Evolutionary conservation across 2,329 filamentous ascomycete species (phyloP).

Genomic region (Metarhizium humberi): DNA sequence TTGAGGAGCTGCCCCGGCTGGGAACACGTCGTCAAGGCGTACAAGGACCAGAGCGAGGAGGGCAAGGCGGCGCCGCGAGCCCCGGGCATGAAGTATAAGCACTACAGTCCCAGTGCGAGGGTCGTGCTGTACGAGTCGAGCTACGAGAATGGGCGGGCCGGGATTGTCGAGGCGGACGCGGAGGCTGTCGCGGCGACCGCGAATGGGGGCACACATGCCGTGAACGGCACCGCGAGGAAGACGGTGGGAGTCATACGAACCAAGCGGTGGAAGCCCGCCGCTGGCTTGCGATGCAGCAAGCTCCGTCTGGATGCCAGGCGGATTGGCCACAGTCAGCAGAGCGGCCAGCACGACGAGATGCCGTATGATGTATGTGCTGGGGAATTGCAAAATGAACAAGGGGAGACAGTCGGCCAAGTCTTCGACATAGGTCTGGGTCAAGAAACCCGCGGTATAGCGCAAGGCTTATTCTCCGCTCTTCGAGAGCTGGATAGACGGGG

Average conservation of each 20-base stretch:
- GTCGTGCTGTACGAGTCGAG: constrained; percentile 71
- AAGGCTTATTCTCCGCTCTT: constrained; percentile 79
- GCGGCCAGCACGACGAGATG: constrained; percentile 12
- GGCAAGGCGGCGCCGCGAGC: constrained; percentile 63
- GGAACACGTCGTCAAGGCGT: constrained; percentile 68
- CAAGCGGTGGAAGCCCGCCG: constrained; percentile 38
- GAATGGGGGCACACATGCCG: constrained; percentile 6
- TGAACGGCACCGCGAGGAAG: constrained; percentile 15
- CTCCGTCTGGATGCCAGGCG: constrained; percentile 14
- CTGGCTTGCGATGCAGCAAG: constrained; percentile 26
- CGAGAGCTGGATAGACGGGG: constrained; percentile 72
- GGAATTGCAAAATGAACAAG: constrained; percentile 24
- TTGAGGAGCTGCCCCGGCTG: constrained; percentile 68
- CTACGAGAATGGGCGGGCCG: constrained; percentile 23
- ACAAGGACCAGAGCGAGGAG: constrained; percentile 64
- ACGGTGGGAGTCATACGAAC: constrained; percentile 48
- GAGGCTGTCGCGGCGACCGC: constrained; percentile 6
- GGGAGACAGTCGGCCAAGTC: constrained; percentile 29
- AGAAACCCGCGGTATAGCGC: constrained; percentile 65
- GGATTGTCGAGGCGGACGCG: constrained; percentile 27
- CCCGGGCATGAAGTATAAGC: constrained; percentile 98
- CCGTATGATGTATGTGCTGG: constrained; percentile 32
- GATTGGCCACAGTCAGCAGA: constrained; percentile 14
- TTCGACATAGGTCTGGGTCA: constrained; percentile 67
- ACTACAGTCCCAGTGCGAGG: constrained; percentile 85